phyloP scores from a whole-genome alignment of 2,329 filamentous ascomycete genomes.

The Trichoderma aggressivum region DNA sequence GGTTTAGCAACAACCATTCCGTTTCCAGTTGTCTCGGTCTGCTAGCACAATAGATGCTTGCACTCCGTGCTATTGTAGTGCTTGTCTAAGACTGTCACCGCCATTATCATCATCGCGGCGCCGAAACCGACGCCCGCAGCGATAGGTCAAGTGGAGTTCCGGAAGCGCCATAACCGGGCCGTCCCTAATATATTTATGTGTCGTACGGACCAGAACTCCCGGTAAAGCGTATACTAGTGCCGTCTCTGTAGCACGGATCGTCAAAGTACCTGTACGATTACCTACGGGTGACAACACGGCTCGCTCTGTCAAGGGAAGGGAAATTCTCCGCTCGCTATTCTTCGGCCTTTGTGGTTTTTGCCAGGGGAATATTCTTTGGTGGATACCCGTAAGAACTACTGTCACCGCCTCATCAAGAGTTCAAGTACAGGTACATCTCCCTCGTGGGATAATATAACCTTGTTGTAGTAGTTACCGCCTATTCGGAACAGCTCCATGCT shows the following conservation, averaged over 20 bases:
- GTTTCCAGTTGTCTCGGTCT: background rate
- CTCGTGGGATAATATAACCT: background rate
- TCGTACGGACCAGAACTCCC: background rate
- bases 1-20: background rate
- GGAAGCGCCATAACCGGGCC: background rate
- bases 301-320: background rate
- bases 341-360: background rate
- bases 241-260: background rate
- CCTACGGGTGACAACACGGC: background rate
- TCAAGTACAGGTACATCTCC: background rate
- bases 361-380: background rate
- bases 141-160: background rate
- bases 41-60: background rate
- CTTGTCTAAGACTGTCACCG: background rate
- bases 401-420: background rate
- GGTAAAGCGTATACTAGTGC: background rate
- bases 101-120: background rate
- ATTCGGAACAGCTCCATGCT: background rate
- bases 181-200: background rate
- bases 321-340: background rate
- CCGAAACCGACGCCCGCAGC: background rate
- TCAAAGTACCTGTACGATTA: background rate
- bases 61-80: background rate
- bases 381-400: conserved; percentile 4
- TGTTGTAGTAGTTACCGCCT: background rate